phyloP scores from a whole-genome alignment of 1,284 basidiomycete genomes.

The Heterobasidion irregulare region DNA sequence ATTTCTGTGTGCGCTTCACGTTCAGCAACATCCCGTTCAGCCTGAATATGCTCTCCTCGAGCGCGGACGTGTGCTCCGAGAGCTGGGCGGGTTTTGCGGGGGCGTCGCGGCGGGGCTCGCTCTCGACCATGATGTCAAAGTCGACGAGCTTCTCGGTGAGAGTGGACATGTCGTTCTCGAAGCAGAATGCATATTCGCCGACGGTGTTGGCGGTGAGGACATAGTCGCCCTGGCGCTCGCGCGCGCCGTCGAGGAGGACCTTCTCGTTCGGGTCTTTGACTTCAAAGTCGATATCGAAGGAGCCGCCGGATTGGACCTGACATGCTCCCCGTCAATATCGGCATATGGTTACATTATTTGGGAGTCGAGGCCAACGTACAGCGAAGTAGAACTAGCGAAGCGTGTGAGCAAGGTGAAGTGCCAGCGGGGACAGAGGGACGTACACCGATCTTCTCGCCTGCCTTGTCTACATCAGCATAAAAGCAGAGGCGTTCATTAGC shows the following conservation, averaged over 20 bases:
- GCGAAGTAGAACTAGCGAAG: slow-evolving; percentile 46
- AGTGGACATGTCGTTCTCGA: slow-evolving; percentile 94
- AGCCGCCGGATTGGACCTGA: slow-evolving; percentile 92
- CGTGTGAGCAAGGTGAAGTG: background rate
- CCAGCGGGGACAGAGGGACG: slow-evolving; percentile 19
- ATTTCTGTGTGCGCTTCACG: slow-evolving; percentile 88
- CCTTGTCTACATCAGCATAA: slow-evolving; percentile 95
- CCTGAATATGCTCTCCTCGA: slow-evolving; percentile 92
- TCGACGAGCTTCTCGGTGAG: slow-evolving; percentile 88
- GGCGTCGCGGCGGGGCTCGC: slow-evolving; percentile 80
- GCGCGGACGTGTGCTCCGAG: slow-evolving; percentile 80
- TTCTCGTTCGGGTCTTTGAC: slow-evolving; percentile 87
- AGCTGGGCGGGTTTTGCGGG: slow-evolving; percentile 80
- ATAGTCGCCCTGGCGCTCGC: slow-evolving; percentile 93
- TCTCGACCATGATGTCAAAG: slow-evolving; percentile 97
- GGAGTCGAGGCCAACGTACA: slow-evolving; percentile 24
- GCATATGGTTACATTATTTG: too few species aligned
- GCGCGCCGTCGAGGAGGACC: slow-evolving; percentile 77
- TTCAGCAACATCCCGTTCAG: slow-evolving; percentile 79
- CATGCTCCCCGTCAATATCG: too few species aligned
- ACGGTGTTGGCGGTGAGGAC: slow-evolving; percentile 91
- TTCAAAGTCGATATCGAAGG: slow-evolving; percentile 95
- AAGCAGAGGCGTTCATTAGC: slow-evolving; percentile 91
- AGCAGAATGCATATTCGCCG: slow-evolving; percentile 98
- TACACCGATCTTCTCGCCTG: slow-evolving; percentile 84